Conservation (phyloP, 2,329 filamentous ascomycete species). For the Alternaria arborescens region DNA sequence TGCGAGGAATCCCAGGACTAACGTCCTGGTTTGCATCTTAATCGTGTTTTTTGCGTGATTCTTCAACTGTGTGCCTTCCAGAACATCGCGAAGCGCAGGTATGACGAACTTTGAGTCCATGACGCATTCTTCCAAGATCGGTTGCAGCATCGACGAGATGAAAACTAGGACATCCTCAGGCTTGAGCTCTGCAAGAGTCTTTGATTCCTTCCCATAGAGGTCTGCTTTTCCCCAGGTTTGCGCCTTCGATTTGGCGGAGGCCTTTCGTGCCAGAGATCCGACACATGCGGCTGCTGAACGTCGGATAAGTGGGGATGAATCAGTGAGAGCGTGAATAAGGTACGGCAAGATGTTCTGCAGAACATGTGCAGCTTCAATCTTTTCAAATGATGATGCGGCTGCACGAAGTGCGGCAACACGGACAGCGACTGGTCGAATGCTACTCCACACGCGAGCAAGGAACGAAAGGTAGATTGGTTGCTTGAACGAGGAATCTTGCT, state of each 20-base stretch:
- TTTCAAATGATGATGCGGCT: slow-evolving; percentile 42
- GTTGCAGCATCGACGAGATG: slow-evolving; percentile 75
- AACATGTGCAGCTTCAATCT: slow-evolving; percentile 62
- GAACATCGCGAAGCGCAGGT: slow-evolving; percentile 66
- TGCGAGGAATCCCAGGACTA: slow-evolving; percentile 75
- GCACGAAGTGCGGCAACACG: slow-evolving; percentile 74
- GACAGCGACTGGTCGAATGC: slow-evolving; percentile 72
- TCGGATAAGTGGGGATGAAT: slow-evolving; percentile 78
- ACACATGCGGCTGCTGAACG: slow-evolving; percentile 76
- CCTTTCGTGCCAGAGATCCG: slow-evolving; percentile 31
- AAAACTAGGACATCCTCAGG: slow-evolving; percentile 57
- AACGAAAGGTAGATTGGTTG: slow-evolving; percentile 77
- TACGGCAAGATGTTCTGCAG: slow-evolving; percentile 87
- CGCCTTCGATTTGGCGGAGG: slow-evolving; percentile 20
- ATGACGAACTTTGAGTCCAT: slow-evolving; percentile 78
- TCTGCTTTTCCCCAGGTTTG: slow-evolving; percentile 35
- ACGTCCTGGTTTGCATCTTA: slow-evolving; percentile 69
- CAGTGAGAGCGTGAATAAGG: slow-evolving; percentile 75
- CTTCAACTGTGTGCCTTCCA: slow-evolving; percentile 64
- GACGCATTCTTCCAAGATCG: slow-evolving; percentile 83
- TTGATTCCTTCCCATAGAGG: slow-evolving; percentile 68
- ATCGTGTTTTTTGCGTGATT: slow-evolving; percentile 45
- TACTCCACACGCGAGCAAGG: slow-evolving; percentile 77
- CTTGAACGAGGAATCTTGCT: slow-evolving; percentile 63
- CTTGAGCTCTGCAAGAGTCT: slow-evolving; percentile 68